Percentiles rank a stretch among this genome's conserved stretches.
These are phyloP conservation scores for Amauroascus verrucosus DNA, from an alignment of 2,329 filamentous ascomycete genomes.

Conservation along the genomic window DNA sequence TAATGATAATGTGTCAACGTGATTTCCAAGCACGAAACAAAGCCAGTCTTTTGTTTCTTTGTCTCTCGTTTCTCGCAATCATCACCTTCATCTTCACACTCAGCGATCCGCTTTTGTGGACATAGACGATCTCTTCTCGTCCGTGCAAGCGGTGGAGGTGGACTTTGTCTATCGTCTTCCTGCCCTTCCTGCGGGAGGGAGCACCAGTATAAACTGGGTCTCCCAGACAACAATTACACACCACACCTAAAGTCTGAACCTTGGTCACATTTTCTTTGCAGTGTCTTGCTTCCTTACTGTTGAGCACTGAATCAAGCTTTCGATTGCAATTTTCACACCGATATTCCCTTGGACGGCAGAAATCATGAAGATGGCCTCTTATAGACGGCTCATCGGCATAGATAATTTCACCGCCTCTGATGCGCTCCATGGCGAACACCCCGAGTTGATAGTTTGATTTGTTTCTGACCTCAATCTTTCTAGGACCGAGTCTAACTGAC, in stretches of 20 bases:
- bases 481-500: conserved; percentile 10
- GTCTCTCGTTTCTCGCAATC: background rate
- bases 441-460: conserved; percentile 14
- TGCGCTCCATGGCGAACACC: conserved; percentile 24
- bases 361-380: conserved; percentile 25
- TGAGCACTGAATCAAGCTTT: background rate
- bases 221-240: conserved; percentile 2
- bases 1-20: conserved; percentile 25
- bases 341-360: conserved; percentile 4
- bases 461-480: conserved; percentile 12
- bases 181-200: background rate
- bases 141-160: background rate
- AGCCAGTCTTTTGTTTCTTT: conserved; percentile 9
- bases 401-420: conserved; percentile 21
- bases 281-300: background rate
- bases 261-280: background rate
- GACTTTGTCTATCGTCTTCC: background rate
- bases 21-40: conserved; percentile 21
- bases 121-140: background rate
- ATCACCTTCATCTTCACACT: background rate
- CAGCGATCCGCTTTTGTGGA: background rate
- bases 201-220: conserved; percentile 12
- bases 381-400: conserved; percentile 29
- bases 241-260: background rate
- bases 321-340: conserved; percentile 26